Evolutionary conservation across 2,329 filamentous ascomycete genomes (phyloP).

Genomic region (Colletotrichum destructivum): DNA sequence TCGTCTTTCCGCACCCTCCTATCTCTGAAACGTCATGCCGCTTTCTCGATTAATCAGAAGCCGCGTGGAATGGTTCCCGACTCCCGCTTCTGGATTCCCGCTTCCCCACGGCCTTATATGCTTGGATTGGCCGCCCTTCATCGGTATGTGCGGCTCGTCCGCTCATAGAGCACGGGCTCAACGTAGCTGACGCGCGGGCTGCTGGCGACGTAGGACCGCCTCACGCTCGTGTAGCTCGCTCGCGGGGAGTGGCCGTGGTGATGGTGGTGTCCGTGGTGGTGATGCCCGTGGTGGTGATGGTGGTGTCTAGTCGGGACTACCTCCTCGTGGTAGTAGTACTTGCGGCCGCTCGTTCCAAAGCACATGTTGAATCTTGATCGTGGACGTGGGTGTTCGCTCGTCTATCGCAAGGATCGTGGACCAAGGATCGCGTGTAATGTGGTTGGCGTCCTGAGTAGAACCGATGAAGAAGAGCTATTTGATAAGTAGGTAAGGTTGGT

Average conservation of each 20-base stretch:
- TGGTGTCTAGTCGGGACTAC: constrained; percentile 62
- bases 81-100: constrained; percentile 19
- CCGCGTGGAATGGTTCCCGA: not conserved
- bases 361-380: constrained; percentile 60
- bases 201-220: constrained; percentile 53
- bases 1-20: not conserved
- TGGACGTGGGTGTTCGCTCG: constrained; percentile 2
- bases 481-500: not conserved
- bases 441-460: constrained; percentile 3
- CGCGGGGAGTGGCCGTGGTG: constrained; percentile 56
- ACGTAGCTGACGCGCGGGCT: constrained; percentile 62
- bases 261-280: constrained; percentile 54
- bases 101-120: not conserved
- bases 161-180: constrained; percentile 54
- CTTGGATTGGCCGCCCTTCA: constrained; percentile 13
- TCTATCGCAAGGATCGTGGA: not conserved
- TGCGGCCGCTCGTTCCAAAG: constrained; percentile 58
- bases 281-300: constrained; percentile 52
- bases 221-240: constrained; percentile 60
- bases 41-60: constrained; percentile 9
- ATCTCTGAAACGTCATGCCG: constrained; percentile 21
- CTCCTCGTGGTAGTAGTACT: constrained; percentile 71
- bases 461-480: not conserved
- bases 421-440: not conserved
- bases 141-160: constrained; percentile 54